Evolutionary conservation across 1,284 basidiomycete genomes (phyloP), one percentile per base, ranked within the genome.

Genomic region (Xerocomus amazonicus): DNA sequence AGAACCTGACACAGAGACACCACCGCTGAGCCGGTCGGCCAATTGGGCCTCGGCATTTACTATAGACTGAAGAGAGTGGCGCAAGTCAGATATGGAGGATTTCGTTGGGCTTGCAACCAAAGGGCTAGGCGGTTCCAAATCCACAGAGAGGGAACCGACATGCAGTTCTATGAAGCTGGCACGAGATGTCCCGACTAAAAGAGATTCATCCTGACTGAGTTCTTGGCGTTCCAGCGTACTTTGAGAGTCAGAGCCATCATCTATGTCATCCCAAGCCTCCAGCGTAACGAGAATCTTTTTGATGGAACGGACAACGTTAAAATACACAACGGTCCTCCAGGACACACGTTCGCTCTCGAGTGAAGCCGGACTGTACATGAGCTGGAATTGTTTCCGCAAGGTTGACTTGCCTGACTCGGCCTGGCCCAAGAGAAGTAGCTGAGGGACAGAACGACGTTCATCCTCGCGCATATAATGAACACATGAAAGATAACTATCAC

Each of bases 331-430:
- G n/a, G 83, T 81, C 43, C 83, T 80, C 88, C 88, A 91, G 23
- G 88, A 90, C 33, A 78, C 68, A 14, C 89, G 85, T 62, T 91
- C 88, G 50, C 79, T 77, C 49, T 91, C 87, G 46, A 91, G 73
- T 12, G 83, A 81, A 47, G 76, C 76, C 1, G 89, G 89, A 56
- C 80, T 84, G 69, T 90, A 90, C 78, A 91, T 85, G 54, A 91
- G 79, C 68, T 91, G 89, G 61, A 91, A 91, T 65, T 91, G 87
- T 63, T 90, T 90, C 65, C 88, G 86, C 29, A 90, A 75, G 1
- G 87, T 90, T 16, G 84, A 87, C 66, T 90, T 90, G 57, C 87
- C 88, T 27, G 85, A 88, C 72, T 90, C 87, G 40, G 88, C 87
- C 61, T 90, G 87, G 35, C 87, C 87, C 40, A 90, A 79, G 45